A percentile compares a stretch with the other conserved stretches of the same genome.
These are phyloP conservation scores for Ceratobasidium sp. DNA, from an alignment of 1,284 basidiomycete genomes.

Conservation along the genomic window DNA sequence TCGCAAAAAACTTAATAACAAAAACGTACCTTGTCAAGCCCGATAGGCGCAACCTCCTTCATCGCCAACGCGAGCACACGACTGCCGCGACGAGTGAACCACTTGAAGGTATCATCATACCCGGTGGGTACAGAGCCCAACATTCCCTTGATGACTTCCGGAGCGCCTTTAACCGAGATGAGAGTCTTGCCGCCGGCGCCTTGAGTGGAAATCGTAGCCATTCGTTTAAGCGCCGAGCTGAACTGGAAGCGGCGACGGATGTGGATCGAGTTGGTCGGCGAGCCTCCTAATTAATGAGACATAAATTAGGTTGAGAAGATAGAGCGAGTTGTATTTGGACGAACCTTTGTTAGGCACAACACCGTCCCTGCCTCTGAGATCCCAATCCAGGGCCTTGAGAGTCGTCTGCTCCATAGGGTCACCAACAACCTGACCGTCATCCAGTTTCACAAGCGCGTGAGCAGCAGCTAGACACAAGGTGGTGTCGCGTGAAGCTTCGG, in stretches of 20 bases:
- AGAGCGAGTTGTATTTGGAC: conserved; percentile 49
- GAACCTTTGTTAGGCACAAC: conserved; percentile 68
- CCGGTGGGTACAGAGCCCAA: conserved; percentile 76
- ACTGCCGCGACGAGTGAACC: conserved; percentile 90
- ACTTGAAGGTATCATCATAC: conserved; percentile 94
- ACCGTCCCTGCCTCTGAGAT: conserved; percentile 61
- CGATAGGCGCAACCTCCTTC: conserved; percentile 81
- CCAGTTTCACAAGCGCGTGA: conserved; percentile 93
- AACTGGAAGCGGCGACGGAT: conserved; percentile 95
- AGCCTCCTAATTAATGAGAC: conserved; percentile 65
- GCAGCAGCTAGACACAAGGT: conserved; percentile 92
- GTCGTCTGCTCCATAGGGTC: conserved; percentile 99
- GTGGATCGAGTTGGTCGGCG: conserved; percentile 68
- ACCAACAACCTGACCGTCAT: conserved; percentile 93
- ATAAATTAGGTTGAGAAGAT: conserved; percentile 45
- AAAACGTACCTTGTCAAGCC: conserved; percentile 70
- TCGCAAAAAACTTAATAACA: not conserved
- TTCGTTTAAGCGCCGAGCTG: conserved; percentile 93
- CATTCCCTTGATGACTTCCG: conserved; percentile 93
- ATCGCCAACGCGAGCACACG: conserved; percentile 90
- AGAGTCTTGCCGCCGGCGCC: conserved; percentile 65
- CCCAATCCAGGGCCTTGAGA: conserved; percentile 92
- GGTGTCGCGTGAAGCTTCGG: conserved; percentile 81
- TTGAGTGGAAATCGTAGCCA: conserved; percentile 88
- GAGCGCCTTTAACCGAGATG: conserved; percentile 90